Base-by-base conservation (phyloP, 495 filamentous ascomycete species). In the Annulohypoxylon stygium region DNA sequence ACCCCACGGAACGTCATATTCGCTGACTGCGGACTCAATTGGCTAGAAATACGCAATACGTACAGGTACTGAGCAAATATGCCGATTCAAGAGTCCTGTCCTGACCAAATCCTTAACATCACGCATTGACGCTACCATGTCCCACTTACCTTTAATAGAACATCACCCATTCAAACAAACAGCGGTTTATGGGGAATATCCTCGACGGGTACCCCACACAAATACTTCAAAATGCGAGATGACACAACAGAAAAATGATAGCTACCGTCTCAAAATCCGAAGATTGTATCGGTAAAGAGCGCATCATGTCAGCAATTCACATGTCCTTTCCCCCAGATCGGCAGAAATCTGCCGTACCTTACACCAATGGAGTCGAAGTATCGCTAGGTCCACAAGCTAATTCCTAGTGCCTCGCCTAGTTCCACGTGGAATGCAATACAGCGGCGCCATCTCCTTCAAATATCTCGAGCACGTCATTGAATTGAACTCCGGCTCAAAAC, bases 241-340 rank as follows among this genome's bases (percentile, higher is more conserved):
- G 50, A 26, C 23, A 58, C n/a, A 16, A 7, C 3, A 66, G 7
- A n/a, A 50, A 20, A 14, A 11, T 7, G 10, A 41, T 9, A 12
- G 39, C 14, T 4, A n/a, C 4, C n/a, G n/a, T n/a, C n/a, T n/a
- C n/a, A n/a, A n/a, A n/a, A n/a, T n/a, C n/a, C n/a, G n/a, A 65
- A 65, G 23, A 23, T 18, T 18, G 26, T 26, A 39, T 16, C 55
- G 12, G 18, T 69, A 50, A 62, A 50, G 11, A 64, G 39, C 41
- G 30, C 41, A 58, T 45, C 53, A 33, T 57, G 41, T 61, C 63
- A 62, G 45, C 54, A 55, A 48, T 41, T 65, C 45, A 69, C 25
- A 61, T 54, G 36, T 33, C 43, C 51, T 64, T 61, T 47, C 43
- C 65, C 61, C 55, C 26, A 57, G 61, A 69, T 65, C 55, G 55